These are phyloP conservation scores for Xerocomellus intermedius DNA, from an alignment of 768 basidiomycete species.

Conservation along the genomic window DNA sequence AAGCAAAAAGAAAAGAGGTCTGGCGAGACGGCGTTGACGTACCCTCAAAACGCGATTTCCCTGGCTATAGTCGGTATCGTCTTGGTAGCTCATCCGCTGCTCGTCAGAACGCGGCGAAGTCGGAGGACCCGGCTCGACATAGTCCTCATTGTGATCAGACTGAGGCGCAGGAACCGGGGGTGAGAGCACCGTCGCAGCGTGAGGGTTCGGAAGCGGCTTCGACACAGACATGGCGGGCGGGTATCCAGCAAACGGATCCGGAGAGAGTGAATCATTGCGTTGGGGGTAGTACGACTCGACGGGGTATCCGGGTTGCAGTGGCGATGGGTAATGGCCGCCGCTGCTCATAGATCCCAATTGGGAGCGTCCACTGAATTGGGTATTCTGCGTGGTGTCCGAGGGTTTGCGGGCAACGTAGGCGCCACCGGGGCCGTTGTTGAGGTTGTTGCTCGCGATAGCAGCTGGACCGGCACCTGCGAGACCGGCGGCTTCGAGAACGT, in stretches of 20 bases:
- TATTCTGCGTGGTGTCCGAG: conserved; percentile 28
- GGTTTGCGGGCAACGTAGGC: conserved; percentile 23
- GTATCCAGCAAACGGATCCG: conserved; percentile 32
- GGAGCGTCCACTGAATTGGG: conserved; percentile 24
- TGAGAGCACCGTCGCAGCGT: conserved; percentile 2
- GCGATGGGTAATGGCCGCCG: conserved; percentile 11
- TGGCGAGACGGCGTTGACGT: conserved; percentile 4
- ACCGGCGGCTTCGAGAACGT: conserved; percentile 30
- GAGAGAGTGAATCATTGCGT: conserved; percentile 15
- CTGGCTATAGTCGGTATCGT: conserved; percentile 30
- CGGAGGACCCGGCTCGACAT: conserved; percentile 3
- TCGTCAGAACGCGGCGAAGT: conserved; percentile 14
- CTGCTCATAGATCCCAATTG: conserved; percentile 20
- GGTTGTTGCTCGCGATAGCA: not conserved
- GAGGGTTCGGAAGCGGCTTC: conserved; percentile 22
- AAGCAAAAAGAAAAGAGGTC: not conserved
- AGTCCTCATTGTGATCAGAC: conserved; percentile 14
- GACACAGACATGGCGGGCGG: conserved; percentile 8
- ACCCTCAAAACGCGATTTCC: conserved; percentile 29
- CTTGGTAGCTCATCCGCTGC: conserved; percentile 31
- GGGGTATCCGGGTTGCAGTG: conserved; percentile 27
- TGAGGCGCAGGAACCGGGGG: conserved; percentile 13
- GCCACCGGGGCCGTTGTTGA: not conserved
- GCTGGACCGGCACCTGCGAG: conserved; percentile 14
- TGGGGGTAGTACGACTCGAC: conserved; percentile 27